A percentile compares a stretch with the other conserved stretches of the same genome.
Evolutionary conservation across 2,329 filamentous ascomycete species (phyloP).

Genomic region (Hypoxylon sp.): DNA sequence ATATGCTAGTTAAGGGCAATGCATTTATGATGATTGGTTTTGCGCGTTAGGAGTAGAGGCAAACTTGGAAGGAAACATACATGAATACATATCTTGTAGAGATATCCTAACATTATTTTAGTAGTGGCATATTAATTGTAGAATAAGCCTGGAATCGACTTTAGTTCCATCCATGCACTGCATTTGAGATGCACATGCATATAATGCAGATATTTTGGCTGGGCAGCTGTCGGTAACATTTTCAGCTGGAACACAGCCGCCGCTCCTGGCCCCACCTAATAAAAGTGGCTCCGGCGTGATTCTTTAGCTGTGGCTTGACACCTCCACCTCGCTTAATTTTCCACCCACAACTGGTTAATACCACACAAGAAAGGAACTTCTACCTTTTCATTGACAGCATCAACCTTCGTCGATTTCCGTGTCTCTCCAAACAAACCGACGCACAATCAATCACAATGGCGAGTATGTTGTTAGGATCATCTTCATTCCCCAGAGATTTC

Average conservation of each 20-base stretch:
- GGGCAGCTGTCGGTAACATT: neutral
- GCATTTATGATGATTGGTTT: conserved; percentile 31
- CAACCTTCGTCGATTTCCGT: conserved; percentile 44
- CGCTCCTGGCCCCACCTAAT: too few species aligned
- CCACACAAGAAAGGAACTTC: conserved; percentile 46
- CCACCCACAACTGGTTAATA: conserved; percentile 54
- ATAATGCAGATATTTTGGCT: neutral
- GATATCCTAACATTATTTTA: conserved; percentile 6
- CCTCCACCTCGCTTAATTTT: conserved; percentile 55
- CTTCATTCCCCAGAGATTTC: neutral
- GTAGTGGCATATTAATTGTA: neutral
- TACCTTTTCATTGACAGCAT: conserved; percentile 46
- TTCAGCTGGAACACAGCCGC: neutral
- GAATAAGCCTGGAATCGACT: neutral
- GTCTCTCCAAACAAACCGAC: conserved; percentile 48
- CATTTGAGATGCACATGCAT: neutral
- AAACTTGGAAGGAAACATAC: conserved; percentile 16
- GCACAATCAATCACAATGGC: conserved; percentile 71
- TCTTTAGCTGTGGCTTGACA: conserved; percentile 41
- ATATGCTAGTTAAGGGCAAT: conserved; percentile 21
- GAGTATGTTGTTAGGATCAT: conserved; percentile 68
- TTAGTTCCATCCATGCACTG: neutral
- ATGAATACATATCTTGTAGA: conserved; percentile 21
- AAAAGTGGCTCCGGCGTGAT: neutral
- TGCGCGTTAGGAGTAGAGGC: conserved; percentile 32